Evolutionary conservation across 495 filamentous ascomycete genomes (phyloP).

Genomic region (Trypethelium eluteriae): DNA sequence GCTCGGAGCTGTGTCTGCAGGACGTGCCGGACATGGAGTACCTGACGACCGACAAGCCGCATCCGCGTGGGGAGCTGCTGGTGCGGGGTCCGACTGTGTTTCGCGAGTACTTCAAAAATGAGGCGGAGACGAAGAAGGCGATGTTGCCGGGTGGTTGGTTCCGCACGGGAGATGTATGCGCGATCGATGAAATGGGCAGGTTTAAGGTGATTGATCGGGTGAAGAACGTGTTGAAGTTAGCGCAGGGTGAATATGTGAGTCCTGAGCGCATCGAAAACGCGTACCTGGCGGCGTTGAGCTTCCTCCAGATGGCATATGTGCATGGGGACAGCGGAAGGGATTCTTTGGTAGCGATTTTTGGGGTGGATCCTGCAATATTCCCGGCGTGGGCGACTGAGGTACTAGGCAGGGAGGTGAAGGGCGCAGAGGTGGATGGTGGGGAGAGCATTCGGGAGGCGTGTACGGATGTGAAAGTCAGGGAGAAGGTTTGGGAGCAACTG

Average conservation of each 20-base stretch:
- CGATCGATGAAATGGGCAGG: slow-evolving; percentile 74
- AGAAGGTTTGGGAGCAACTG: slow-evolving; percentile 69
- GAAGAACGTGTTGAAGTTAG: slow-evolving; percentile 97
- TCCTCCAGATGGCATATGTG: slow-evolving; percentile 74
- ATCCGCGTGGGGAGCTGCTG: slow-evolving; percentile 84
- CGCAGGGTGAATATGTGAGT: slow-evolving; percentile 96
- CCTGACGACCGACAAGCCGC: slow-evolving; percentile 79
- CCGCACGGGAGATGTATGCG: slow-evolving; percentile 84
- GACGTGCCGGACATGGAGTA: slow-evolving; percentile 97
- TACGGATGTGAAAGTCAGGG: slow-evolving; percentile 58
- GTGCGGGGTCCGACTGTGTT: slow-evolving; percentile 74
- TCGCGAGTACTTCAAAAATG: slow-evolving; percentile 78
- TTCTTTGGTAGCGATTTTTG: slow-evolving; percentile 79
- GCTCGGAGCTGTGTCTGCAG: slow-evolving; percentile 68
- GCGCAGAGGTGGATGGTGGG: slow-evolving; percentile 40
- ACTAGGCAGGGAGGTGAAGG: slow-evolving; percentile 55
- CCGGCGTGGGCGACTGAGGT: slow-evolving; percentile 69
- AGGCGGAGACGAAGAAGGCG: slow-evolving; percentile 74
- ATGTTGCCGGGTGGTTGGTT: slow-evolving; percentile 92
- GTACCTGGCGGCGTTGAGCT: slow-evolving; percentile 68
- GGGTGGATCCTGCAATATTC: slow-evolving; percentile 73
- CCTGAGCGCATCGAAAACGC: slow-evolving; percentile 96
- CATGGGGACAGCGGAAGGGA: slow-evolving; percentile 85
- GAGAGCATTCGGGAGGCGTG: slow-evolving; percentile 36
- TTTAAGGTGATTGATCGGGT: slow-evolving; percentile 91